Conservation (phyloP, 1,284 basidiomycete species). For the Marasmius tenuissimus region DNA sequence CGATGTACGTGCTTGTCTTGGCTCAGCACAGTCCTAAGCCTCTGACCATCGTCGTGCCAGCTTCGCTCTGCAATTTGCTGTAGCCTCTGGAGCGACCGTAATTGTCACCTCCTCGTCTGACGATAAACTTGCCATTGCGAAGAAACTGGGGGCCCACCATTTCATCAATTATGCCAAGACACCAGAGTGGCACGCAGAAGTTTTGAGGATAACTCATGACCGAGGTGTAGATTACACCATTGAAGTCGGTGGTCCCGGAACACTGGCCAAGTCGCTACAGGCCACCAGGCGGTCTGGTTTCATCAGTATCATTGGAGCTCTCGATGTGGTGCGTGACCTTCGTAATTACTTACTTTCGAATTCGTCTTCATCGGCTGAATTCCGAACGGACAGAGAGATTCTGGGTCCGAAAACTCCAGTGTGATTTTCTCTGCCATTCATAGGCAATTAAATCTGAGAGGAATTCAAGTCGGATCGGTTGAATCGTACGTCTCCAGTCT, state of each 20-base stretch:
- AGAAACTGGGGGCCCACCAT: conserved; percentile 48
- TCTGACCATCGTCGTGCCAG: too few relatives aligned
- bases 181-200: conserved; percentile 56
- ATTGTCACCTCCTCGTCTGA: conserved; percentile 64
- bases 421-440: not conserved
- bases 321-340: conserved; percentile 30
- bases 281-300: conserved; percentile 43
- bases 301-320: conserved; percentile 50
- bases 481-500: too few relatives aligned
- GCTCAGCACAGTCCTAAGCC: too few relatives aligned
- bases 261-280: conserved; percentile 44
- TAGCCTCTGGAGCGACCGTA: conserved; percentile 55
- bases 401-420: not conserved
- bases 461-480: not conserved
- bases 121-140: conserved; percentile 50
- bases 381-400: not conserved
- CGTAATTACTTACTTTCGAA: too few relatives aligned
- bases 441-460: not conserved
- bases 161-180: conserved; percentile 58
- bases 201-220: conserved; percentile 49
- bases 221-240: conserved; percentile 58
- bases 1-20: conserved; percentile 48
- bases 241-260: conserved; percentile 57
- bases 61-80: conserved; percentile 53
- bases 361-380: not conserved